Evolutionary conservation across 345 rosid genomes (phyloP), one percentile per base, ranked within the genome.

Genomic region (Citrus glauca): DNA sequence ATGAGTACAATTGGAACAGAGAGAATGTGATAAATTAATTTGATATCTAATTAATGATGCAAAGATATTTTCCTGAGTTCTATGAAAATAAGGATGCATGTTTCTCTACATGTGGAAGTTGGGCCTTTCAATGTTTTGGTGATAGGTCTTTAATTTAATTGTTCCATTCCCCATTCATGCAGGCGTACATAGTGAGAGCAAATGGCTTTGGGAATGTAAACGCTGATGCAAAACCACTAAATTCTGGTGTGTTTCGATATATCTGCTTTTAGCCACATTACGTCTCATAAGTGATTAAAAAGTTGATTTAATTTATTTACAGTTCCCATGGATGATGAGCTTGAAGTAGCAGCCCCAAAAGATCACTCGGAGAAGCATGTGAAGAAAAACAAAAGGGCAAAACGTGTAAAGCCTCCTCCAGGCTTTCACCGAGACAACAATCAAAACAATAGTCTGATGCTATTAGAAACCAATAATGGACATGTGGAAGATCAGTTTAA

Each of bases 121-220:
- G 30, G 66, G 11, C 57, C 14, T 24, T 59, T 37, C 0, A 10
- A 30, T 60, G 14, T 24, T 24, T 38, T 73, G 48, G 3, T 55
- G 19, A 16, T 56, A 37, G 64, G 10, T 68, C 24, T 66, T 55
- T 32, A 56, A 35, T 40, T 56, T 55, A 19, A 55, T 66, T 56
- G 27, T 16, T 66, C 25, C 22, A 53, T 24, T 24, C 19, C 10
- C 16, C 13, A 35, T 67, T 37, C 22, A 14, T 25, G 71, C 74
- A 87, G 90, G 90, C 85, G 37, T 84, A 84, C 72, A 35, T 87
- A 20, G 84, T 87, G 69, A 85, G 83, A 74, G 81, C 73, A 38
- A 76, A 77, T 28, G 63, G 78, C 60, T 10, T 73, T 65, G 74
- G 10, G 14, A 74, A 78, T 63, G 83, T 62, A 19, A 79, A 45